A percentile compares a stretch with the other conserved stretches of the same genome.
phyloP scores from a whole-genome alignment of 2,329 filamentous ascomycete species.

The Colletotrichum musicola region DNA sequence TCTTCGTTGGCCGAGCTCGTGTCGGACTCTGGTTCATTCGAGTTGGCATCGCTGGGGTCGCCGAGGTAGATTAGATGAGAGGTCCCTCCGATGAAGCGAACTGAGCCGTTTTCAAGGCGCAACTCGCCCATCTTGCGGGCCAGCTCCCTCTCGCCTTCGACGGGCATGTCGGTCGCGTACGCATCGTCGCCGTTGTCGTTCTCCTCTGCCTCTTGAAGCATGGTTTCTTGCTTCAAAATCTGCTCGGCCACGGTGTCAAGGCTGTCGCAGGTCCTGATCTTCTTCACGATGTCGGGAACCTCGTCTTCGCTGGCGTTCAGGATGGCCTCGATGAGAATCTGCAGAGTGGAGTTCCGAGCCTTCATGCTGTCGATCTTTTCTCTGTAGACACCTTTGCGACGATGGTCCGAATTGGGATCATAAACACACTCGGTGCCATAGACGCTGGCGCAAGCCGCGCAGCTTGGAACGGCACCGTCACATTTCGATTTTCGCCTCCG shows the following conservation, averaged over 20 bases:
- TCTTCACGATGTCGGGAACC: conserved; percentile 82
- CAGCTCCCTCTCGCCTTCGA: conserved; percentile 80
- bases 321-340: conserved; percentile 93
- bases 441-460: conserved; percentile 95
- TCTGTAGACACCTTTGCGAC: conserved; percentile 96
- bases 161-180: conserved; percentile 54
- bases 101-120: conserved; percentile 85
- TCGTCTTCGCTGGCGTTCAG: conserved; percentile 92
- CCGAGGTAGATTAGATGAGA: conserved; percentile 90
- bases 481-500: conserved; percentile 87
- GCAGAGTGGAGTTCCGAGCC: conserved; percentile 86
- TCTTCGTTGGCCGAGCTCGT: conserved; percentile 70
- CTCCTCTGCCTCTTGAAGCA: conserved; percentile 51
- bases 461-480: conserved; percentile 90
- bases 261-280: conserved; percentile 88
- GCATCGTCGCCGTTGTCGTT: conserved; percentile 56
- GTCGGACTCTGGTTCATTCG: conserved; percentile 57
- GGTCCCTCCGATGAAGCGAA: conserved; percentile 93
- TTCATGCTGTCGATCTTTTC: conserved; percentile 92
- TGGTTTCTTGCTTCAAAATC: conserved; percentile 59
- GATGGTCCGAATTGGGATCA: conserved; percentile 95
- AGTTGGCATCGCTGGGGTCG: conserved; percentile 54
- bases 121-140: conserved; percentile 95
- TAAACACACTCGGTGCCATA: conserved; percentile 93
- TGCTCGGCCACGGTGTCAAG: conserved; percentile 68